Base-by-base conservation (phyloP, 306 rosid genomes). In the Casuarina glauca region DNA sequence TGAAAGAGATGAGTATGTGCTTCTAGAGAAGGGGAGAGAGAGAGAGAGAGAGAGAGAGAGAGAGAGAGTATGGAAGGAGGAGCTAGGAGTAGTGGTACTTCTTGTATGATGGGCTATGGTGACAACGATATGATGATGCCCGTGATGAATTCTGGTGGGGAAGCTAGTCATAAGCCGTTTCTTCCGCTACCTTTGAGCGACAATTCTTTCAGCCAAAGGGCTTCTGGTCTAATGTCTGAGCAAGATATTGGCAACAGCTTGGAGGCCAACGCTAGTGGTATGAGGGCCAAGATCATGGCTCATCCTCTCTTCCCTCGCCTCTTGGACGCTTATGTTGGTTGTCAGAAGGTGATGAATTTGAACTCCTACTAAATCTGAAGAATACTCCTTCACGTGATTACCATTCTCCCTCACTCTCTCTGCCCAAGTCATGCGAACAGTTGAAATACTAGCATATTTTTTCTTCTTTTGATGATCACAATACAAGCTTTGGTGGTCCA, bases 81-180 rank as follows among this genome's bases (percentile, higher is more conserved):
- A 26, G 55, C 55, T 44, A 43, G 66, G 38, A 43, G 66, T 16
- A 63, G 67, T 45, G 76, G 44, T 6, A 16, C 57, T n/a, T 57
- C 73, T 73, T 71, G 77, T 46, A 85, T 84, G 81, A 80, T 86
- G 76, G 87, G 88, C 83, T 90, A 86, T 82, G 88, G 81, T 61
- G 84, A 88, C 35, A 77, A 84, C 69, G 80, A 82, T 73, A 82
- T 84, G 83, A 68, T 81, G 82, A 76, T 71, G 63, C 79, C 71
- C 20, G 9, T 73, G 50, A 67, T 74, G 69, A 76, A 74, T 17
- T 38, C 46, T 32, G 46, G 66, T 51, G 15, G 20, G 9, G 67
- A 46, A 9, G 73, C 52, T 44, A 69, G 7, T 19, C 17, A 74
- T 71, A 84, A 83, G 82, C 78, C 75, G 87, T 82, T 81, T 73